A percentile compares a stretch with the other conserved stretches of the same genome.
These are phyloP conservation scores for Septoria linicola DNA, from an alignment of 2,329 filamentous ascomycete species.

Conservation along the genomic window DNA sequence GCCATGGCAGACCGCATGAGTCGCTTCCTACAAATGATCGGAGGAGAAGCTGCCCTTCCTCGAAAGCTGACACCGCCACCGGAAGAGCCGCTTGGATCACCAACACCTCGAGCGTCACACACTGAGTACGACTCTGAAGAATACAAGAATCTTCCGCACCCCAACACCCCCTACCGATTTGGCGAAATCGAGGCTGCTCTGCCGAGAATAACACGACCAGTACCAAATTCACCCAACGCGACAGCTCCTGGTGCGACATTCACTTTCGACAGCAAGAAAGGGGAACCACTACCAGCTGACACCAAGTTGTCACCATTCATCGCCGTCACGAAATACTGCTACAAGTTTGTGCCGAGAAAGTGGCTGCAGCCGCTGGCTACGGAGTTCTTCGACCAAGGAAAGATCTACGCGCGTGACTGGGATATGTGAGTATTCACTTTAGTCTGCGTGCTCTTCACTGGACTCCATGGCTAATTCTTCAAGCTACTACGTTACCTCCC, in stretches of 20 bases:
- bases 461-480: conserved; percentile 12
- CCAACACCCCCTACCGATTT: not conserved
- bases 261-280: conserved; percentile 31
- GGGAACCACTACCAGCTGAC: conserved; percentile 37
- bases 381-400: conserved; percentile 56
- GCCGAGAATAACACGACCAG: not conserved
- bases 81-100: not conserved
- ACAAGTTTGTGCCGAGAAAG: conserved; percentile 56
- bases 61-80: conserved; percentile 14
- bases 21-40: conserved; percentile 19
- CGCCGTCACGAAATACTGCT: conserved; percentile 58
- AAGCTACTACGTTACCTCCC: conserved; percentile 33
- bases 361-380: conserved; percentile 50
- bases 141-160: conserved; percentile 7
- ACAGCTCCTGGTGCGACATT: too few relatives aligned
- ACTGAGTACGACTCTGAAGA: conserved; percentile 16
- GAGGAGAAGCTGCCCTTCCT: conserved; percentile 24
- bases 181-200: not conserved
- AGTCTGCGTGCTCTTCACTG: not conserved
- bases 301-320: conserved; percentile 43
- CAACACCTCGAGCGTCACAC: not conserved
- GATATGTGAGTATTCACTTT: conserved; percentile 63
- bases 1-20: conserved; percentile 9
- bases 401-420: conserved; percentile 66
- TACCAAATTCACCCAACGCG: conserved; percentile 7